These are phyloP conservation scores for Pleurozium schreberi DNA, from an alignment of 225 moss, liverwort and hornwort species.

Conservation along the genomic window DNA sequence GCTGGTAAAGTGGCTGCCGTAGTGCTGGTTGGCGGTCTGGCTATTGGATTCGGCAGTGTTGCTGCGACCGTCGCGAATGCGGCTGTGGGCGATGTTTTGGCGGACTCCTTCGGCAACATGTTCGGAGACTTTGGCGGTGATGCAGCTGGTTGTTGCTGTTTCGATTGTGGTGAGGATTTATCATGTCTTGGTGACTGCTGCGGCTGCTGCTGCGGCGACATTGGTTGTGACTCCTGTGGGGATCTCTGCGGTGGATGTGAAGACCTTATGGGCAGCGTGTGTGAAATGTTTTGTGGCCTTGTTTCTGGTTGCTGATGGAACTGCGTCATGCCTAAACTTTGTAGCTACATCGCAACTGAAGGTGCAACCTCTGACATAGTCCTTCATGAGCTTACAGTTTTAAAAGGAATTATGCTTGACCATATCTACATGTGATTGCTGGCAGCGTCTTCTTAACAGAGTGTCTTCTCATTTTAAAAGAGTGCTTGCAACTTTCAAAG, in stretches of 20 bases:
- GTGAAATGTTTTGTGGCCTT: neutral
- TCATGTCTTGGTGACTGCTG: neutral
- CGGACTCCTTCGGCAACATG: constrained; percentile 13
- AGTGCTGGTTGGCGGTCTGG: constrained; percentile 39
- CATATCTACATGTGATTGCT: neutral
- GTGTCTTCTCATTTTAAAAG: neutral
- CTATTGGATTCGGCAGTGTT: constrained; percentile 46
- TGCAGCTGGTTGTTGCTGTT: constrained; percentile 4
- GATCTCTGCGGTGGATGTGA: neutral
- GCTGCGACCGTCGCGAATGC: constrained; percentile 44
- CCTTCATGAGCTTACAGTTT: neutral
- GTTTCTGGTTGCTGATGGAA: neutral
- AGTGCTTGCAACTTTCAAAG: neutral
- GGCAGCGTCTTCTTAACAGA: neutral
- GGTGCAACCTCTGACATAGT: neutral
- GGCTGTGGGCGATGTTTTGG: constrained; percentile 15
- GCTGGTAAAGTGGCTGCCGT: constrained; percentile 36
- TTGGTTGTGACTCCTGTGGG: constrained; percentile 1
- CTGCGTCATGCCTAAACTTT: neutral
- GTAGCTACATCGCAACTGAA: neutral
- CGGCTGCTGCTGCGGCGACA: neutral
- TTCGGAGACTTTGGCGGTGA: constrained; percentile 15
- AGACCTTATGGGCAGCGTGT: neutral
- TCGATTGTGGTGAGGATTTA: neutral
- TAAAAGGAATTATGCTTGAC: neutral